Conservation (phyloP, 2,329 filamentous ascomycete genomes). For the Aspergillus thermomutatus region DNA sequence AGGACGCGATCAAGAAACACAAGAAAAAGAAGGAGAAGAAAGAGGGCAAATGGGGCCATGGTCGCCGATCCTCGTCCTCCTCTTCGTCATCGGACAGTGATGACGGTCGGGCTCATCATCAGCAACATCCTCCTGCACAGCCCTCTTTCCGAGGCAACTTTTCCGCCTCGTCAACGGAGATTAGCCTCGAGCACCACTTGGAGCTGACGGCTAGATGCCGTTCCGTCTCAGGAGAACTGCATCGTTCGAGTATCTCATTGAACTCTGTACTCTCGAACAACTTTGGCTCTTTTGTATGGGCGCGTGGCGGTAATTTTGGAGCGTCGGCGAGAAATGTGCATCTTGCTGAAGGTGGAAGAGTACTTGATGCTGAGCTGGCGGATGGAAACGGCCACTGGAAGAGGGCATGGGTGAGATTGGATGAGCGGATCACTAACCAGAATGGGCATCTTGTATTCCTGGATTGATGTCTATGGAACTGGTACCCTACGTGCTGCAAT, state of each 20-base stretch:
- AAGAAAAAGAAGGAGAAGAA: constrained; percentile 22
- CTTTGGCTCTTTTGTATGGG: constrained; percentile 36
- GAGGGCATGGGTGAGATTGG: constrained; percentile 28
- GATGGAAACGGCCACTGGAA: constrained; percentile 33
- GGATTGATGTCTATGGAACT: not conserved
- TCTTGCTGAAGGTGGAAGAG: constrained; percentile 29
- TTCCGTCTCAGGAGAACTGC: constrained; percentile 28
- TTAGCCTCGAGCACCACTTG: constrained; percentile 33
- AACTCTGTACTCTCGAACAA: constrained; percentile 38
- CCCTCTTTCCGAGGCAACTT: constrained; percentile 33
- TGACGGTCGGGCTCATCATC: not conserved
- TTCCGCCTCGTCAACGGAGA: constrained; percentile 28
- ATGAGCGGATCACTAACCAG: constrained; percentile 40
- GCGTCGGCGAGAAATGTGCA: constrained; percentile 28
- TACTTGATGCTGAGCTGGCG: constrained; percentile 34
- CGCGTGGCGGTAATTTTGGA: constrained; percentile 35
- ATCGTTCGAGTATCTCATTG: constrained; percentile 32
- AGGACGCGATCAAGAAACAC: constrained; percentile 44
- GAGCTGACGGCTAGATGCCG: constrained; percentile 37
- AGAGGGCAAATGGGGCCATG: constrained; percentile 6
- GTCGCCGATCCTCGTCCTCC: not conserved
- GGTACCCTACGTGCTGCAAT: not conserved
- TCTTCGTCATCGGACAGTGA: not conserved
- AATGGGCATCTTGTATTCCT: constrained; percentile 34
- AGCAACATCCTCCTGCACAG: not conserved